Base-by-base conservation (phyloP, 1,284 basidiomycete genomes). In the Microbotryum saponariae region DNA sequence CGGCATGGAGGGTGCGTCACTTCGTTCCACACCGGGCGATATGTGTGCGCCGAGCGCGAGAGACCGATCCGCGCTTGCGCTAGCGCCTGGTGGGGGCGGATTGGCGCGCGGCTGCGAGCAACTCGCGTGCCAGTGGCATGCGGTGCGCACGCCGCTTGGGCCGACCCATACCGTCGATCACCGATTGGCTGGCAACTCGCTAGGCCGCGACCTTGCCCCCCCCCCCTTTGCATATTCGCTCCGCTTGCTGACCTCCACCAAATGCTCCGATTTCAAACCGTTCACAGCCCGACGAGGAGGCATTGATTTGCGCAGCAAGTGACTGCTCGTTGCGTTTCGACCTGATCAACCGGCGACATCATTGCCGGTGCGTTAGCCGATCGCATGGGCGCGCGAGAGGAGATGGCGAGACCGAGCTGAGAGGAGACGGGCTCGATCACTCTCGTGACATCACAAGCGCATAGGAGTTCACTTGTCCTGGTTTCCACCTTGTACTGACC, bases 231-330 rank as follows among this genome's bases (percentile, higher is more conserved):
- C 37, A 37, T 18, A 31, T 42, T 18, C 37, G 16, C 37, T 42
- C 37, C 37, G 37, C 16, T 31, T 42, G 37, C 37, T 42, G 37
- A 42, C 12, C 14, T 42, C 16, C 37, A 42, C 7, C 25, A 2
- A 33, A n/a, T 31, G 12, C 25, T 23, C 33, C n/a, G 14, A 50
- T 9, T 3, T 6, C 20, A 23, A 25, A 14, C 27, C n/a, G n/a
- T 20, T 29, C 25, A 53, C n/a, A 53, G 51, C 51, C 51, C 18
- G 51, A 53, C 51, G 51, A 53, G 51, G 51, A 53, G 33, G 51
- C 51, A n/a, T 31, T 53, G 51, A 53, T 53, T 20, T 53, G 51
- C 29, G 25, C 51, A 9, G 51, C 25, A n/a, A 25, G 25, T n/a
- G 33, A 23, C 20, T 53, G 51, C 25, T 29, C n/a, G n/a, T 25